Conservation (phyloP, 768 basidiomycete species). For the Pisolithus marmoratus region DNA sequence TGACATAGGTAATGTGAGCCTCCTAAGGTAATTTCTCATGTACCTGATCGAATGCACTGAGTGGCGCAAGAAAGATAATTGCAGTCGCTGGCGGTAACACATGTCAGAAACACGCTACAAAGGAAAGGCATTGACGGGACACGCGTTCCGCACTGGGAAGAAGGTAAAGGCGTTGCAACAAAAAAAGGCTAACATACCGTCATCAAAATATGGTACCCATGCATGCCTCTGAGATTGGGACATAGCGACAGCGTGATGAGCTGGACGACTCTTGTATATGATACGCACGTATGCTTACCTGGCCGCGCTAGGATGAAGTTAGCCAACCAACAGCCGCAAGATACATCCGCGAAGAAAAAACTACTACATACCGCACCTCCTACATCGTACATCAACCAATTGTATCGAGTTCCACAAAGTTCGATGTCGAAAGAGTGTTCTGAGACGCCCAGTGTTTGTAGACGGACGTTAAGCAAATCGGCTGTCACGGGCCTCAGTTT, state of each 20-base stretch:
- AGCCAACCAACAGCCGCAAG: slow-evolving; percentile 3
- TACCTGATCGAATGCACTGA: slow-evolving; percentile 85
- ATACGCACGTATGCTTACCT: slow-evolving; percentile 36
- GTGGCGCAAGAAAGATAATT: slow-evolving; percentile 82
- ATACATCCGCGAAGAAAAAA: slow-evolving; percentile 1
- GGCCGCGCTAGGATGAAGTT: slow-evolving; percentile 43
- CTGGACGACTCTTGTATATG: slow-evolving; percentile 5
- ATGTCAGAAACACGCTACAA: slow-evolving; percentile 7
- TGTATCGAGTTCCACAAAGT: slow-evolving; percentile 55
- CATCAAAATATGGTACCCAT: slow-evolving; percentile 84
- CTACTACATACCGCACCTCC: slow-evolving; percentile 63
- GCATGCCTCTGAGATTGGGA: slow-evolving; percentile 52
- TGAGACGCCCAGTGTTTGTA: slow-evolving; percentile 75
- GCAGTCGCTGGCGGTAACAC: slow-evolving; percentile 52
- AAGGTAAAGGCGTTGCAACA: not conserved
- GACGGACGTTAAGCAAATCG: slow-evolving; percentile 72
- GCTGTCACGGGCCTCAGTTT: slow-evolving; percentile 33
- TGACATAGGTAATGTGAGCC: slow-evolving; percentile 10
- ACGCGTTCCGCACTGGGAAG: slow-evolving; percentile 10
- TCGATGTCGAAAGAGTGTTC: slow-evolving; percentile 71
- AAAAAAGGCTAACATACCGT: slow-evolving; percentile 44
- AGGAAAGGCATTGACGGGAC: slow-evolving; percentile 9
- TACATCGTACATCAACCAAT: slow-evolving; percentile 81
- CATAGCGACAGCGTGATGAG: slow-evolving; percentile 10
- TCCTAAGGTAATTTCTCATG: slow-evolving; percentile 7